Evolutionary conservation across 805 yeast genomes (phyloP), one percentile per base, ranked within the genome.

Genomic region (Starmera amethionina): DNA sequence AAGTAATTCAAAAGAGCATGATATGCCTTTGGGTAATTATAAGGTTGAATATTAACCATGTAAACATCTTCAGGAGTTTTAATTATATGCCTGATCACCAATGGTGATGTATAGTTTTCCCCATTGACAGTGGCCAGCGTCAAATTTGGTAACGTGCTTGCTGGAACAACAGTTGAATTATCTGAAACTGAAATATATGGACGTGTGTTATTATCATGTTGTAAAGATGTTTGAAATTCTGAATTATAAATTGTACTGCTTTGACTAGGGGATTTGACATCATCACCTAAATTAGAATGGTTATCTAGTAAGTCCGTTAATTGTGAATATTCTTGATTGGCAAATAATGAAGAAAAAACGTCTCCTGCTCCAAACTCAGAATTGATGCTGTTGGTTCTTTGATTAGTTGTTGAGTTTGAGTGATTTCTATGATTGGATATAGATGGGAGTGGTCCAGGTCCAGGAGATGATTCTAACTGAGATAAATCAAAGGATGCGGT

Each of bases 21-120:
- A 58, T 83, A 90, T 4, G 96, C 96, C n/a, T 85, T 82, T 1
- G 96, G 90, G 53, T 93, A 90, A n/a, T 89, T 75, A 54, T 83
- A 90, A 1, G 97, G 96, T 36, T 67, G 71, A 10, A 66, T 70
- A n/a, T 87, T 83, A 32, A 76, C 68, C 9, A 79, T 77, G 60
- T 93, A 93, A n/a, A 90, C 82, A 48, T 83, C 90, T 51, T 77
- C 78, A 0, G 93, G 90, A 41, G 79, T 72, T 58, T 65, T 73
- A 44, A 75, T 74, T 13, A 75, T 60, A 52, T 77, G 79, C 44
- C 80, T 69, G 42, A 77, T 64, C 11, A 72, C 64, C 42, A 77
- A 54, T 7, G 84, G 84, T 4, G 79, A 69, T 4, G 77, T 70
- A 52, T 76, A 78, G 37, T 67, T 73, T 10, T 60, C 47, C 4